phyloP scores from a whole-genome alignment of 495 filamentous ascomycete genomes.

The Arthonia radiata region DNA sequence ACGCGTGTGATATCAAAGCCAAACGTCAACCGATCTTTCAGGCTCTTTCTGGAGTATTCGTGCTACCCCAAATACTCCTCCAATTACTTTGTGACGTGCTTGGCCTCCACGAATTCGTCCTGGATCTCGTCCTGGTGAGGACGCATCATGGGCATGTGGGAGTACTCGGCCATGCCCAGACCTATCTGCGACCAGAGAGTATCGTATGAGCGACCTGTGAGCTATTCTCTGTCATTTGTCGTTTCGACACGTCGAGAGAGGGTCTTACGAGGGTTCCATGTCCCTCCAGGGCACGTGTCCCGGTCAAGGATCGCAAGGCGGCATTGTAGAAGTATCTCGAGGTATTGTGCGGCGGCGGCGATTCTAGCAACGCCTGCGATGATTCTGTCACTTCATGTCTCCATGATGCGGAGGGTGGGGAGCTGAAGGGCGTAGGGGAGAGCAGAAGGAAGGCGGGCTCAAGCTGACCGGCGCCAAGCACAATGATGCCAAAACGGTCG shows the following conservation, averaged over 20 bases:
- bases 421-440: too few relatives aligned
- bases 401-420: too few relatives aligned
- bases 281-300: conserved; percentile 11
- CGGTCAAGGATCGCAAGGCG: conserved; percentile 12
- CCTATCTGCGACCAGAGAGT: conserved; percentile 19
- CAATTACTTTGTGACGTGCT: conserved; percentile 18
- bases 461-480: too few relatives aligned
- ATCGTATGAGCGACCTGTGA: conserved; percentile 12
- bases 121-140: conserved; percentile 11
- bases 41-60: too few relatives aligned
- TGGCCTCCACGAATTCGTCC: conserved; percentile 15
- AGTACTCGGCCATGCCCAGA: conserved; percentile 15
- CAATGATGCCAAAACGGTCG: too few relatives aligned
- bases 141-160: conserved; percentile 12
- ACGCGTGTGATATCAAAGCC: too few relatives aligned
- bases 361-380: conserved; percentile 12
- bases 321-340: conserved; percentile 13
- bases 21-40: too few relatives aligned
- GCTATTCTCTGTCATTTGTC: conserved; percentile 1
- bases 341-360: conserved; percentile 12
- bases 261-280: conserved; percentile 11
- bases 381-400: too few relatives aligned
- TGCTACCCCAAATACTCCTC: conserved; percentile 16
- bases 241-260: conserved; percentile 2
- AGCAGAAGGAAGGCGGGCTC: too few relatives aligned